Conservation (phyloP, 495 filamentous ascomycete species). For the Aspergillus panamensis region DNA sequence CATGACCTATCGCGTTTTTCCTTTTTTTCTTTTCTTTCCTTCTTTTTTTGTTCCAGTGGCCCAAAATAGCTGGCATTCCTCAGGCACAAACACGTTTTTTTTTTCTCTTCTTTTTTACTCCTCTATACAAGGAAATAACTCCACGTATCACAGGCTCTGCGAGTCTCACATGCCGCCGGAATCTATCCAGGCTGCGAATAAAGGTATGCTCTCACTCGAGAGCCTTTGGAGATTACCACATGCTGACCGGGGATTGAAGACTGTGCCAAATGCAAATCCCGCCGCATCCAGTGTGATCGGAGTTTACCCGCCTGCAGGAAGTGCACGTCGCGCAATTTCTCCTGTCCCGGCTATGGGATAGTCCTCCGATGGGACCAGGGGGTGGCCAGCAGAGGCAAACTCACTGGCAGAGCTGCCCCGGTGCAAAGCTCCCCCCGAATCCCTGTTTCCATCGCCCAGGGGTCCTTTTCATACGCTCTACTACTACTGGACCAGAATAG, state of each 20-base stretch:
- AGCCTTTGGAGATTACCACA: not conserved
- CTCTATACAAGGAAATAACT: no score
- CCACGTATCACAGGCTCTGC: no score
- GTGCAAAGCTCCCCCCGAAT: not conserved
- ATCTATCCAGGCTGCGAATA: not conserved
- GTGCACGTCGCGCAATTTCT: slow-evolving; percentile 36
- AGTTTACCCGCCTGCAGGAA: slow-evolving; percentile 23
- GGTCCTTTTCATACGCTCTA: not conserved
- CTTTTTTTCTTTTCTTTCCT: no score
- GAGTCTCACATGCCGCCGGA: not conserved
- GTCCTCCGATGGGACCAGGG: slow-evolving; percentile 37
- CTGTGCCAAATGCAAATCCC: slow-evolving; percentile 47
- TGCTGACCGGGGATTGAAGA: slow-evolving; percentile 8
- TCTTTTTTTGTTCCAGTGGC: no score
- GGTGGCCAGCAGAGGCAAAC: slow-evolving; percentile 35
- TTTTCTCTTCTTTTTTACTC: no score
- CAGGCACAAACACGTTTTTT: no score
- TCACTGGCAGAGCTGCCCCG: slow-evolving; percentile 19
- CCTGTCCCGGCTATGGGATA: slow-evolving; percentile 46
- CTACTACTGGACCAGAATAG: no score
- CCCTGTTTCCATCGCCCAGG: not conserved
- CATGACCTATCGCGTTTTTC: not conserved
- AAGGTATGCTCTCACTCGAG: not conserved
- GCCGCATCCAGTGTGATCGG: slow-evolving; percentile 51
- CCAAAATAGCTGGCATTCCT: no score